Base-by-base conservation (phyloP, 2,329 filamentous ascomycete genomes). In the Aspergillus proliferans region DNA sequence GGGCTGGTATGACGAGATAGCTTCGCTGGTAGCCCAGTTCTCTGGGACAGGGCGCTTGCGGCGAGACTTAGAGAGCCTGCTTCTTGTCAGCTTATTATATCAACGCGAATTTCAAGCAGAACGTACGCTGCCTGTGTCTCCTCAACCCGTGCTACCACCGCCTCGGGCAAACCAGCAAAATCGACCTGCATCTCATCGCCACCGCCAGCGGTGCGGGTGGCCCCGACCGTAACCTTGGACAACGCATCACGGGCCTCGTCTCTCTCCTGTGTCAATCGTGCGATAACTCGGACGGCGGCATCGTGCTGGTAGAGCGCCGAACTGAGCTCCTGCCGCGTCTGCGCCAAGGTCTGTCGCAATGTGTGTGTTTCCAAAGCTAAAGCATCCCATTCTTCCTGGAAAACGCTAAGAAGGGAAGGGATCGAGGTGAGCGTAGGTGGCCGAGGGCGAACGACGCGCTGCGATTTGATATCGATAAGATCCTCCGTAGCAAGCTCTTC, bases 331-430 rank as follows among this genome's bases (percentile, higher is more conserved):
- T 96, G 91, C 57, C 92, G 80, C 39, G 91, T 95, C 67, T 95
- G 88, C 46, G 86, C 80, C 53, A 98, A 77, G 66, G 95, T 89
- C 69, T 96, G 88, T 72, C 88, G 86, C 52, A 97, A 75, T 58
- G 88, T 93, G 69, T 90, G 96, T 45, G 89, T 88, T 73, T 98
- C 93, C 33, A 97, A 77, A 10, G 92, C 88, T 41, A 96, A 75
- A 7, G 91, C 86, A 68, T 98, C 93, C 93, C 93, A 98, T 77
- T 98, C 93, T 69, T 95, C 95, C 70, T 98, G 93, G 70, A 98
- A 97, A 36, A 91, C 87, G 45, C 88, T 87, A 48, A 98, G 86
- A 48, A 98, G 82, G 15, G 93, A 90, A 19, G 93, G 93, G 65
- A 98, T 95, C 34, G 93, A 98, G 47, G 93, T 97, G 62, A 97